Evolutionary conservation across 495 filamentous ascomycete species (phyloP), one percentile per base, ranked within the genome.

Genomic region (Daldinia loculata): DNA sequence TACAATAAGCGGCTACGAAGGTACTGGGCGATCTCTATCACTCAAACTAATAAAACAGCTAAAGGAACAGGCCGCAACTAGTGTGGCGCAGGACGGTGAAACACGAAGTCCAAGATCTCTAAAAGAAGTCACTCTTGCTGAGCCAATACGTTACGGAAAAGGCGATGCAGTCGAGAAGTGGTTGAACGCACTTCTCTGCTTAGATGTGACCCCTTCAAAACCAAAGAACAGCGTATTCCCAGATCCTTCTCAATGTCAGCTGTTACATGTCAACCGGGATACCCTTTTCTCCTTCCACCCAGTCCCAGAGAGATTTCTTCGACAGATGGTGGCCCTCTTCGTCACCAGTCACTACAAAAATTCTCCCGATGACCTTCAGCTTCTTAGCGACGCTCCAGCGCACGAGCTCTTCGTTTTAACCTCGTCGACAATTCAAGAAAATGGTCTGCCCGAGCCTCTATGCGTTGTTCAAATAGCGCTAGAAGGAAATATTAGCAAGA

Each of bases 301-400:
- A 11, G 93, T 98, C 8, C 97, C 95, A 7, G 96, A 99, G 75
- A 95, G 93, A 77, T 93, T 99, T 81, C 84, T 99, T 52, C 96
- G 98, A 76, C 92, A 97, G 68, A 97, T 98, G 93, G 94, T 99
- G 80, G 92, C 94, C 9, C 87, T 99, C 1, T 98, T 98, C 74
- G 95, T 98, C n/a, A 94, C 96, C 17, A 95, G 92, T 76, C 93
- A 97, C 77, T 95, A 99, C 83, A 98, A 98, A 80, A 99, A 99
- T 80, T 93, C 94, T 1, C 96, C 96, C 4, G 97, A 99, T 74
- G 96, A 99, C 75, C 85, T 99, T 29, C 96, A 98, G 77, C 88
- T 99, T 36, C 95, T 99, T 92, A 94, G 91, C 71, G 96, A 99
- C 81, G 95, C 96, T 6, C 96, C 96, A 11, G 95, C 95, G 0